Evolutionary conservation across 139 green algal species (phyloP), one percentile per base, ranked within the genome.

Genomic region (Tetraselmis chui): DNA sequence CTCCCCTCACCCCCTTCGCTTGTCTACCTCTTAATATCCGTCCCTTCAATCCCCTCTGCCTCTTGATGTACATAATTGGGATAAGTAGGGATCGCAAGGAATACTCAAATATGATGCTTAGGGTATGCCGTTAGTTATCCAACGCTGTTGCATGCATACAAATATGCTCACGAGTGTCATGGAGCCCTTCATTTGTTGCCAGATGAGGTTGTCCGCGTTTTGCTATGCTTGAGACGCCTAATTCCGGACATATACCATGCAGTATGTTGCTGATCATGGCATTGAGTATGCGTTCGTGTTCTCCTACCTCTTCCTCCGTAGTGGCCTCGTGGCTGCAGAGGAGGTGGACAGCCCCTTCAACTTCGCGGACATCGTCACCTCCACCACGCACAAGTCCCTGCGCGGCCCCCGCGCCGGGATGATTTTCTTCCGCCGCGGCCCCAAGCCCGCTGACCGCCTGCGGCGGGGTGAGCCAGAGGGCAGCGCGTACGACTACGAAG

Each of bases 351-450:
- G 59, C 76, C 90, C 92, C 76, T 94, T 94, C 79, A 80, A 91
- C 2, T 87, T 92, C 75, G 85, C 87, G 0, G 89, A 96, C 84
- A 83, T 94, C 32, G 96, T 99, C n/a, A 98, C 96, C 77, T 98
- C 96, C 81, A 99, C 96, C 81, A 99, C 96, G 5, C 96, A 99
- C 92, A 99, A 99, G 92, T 96, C 91, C 31, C 91, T 99, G 82
- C 85, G 96, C 26, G 96, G 96, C 25, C 96, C 96, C 0, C 89
- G 96, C 28, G 95, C 94, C 59, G 93, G 87, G 30, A 95, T 92
- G 93, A 97, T 99, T 86, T 99, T 99, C 89, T 98, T 95, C 91
- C 84, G 92, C 59, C 86, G 87, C 91, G 93, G 94, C 2, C 75
- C 79, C 81, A 97, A 96, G 88, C 85, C 90, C 1, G 83, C 80